Evolutionary conservation across 1,139 yeast species (phyloP), one percentile per base, ranked within the genome.

Genomic region (Taphrina flavorubra): DNA sequence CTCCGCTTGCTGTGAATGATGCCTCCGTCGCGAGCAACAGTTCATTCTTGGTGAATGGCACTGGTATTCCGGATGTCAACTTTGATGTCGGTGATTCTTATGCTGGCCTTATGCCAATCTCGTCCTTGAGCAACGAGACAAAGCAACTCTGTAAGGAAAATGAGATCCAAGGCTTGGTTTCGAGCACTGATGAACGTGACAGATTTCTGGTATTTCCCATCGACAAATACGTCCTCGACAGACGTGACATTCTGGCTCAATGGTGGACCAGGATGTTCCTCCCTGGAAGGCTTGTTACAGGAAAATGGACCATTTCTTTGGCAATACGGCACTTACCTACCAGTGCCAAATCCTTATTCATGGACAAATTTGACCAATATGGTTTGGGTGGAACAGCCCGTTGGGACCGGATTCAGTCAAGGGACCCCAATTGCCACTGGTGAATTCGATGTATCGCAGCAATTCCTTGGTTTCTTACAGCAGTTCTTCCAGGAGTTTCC

Each of bases 261-360:
- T 58, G 75, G 75, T 25, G 96, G 96, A 0, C 96, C 96, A 0
- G 99, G 99, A 0, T 94, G 99, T 77, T 91, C 97, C 1, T 91
- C 97, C 0, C 87, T 92, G 94, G 98, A 94, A 78, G 99, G 99
- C 2, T 97, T 97, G 0, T 77, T 94, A 72, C 86, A 92, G 85
- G 99, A 94, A 77, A 80, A 87, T 1, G 99, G 99, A 0, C 98
- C 99, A 0, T 84, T 91, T 69, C 81, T 97, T 69, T 82, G 91
- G 34, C 78, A 81, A 71, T 72, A 78, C 0, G 77, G 83, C 10
- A 73, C 85, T 87, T 71, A 82, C 85, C 60, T 89, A 89, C 8
- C 91, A 91, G 75, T 75, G 92, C 68, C 82, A 92, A 11, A 94
- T 89, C 77, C 58, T 2, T 44, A 39, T 31, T 47, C 68, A 6